phyloP scores from a whole-genome alignment of 805 yeast species.

The Komagataella kurtzmanii region DNA sequence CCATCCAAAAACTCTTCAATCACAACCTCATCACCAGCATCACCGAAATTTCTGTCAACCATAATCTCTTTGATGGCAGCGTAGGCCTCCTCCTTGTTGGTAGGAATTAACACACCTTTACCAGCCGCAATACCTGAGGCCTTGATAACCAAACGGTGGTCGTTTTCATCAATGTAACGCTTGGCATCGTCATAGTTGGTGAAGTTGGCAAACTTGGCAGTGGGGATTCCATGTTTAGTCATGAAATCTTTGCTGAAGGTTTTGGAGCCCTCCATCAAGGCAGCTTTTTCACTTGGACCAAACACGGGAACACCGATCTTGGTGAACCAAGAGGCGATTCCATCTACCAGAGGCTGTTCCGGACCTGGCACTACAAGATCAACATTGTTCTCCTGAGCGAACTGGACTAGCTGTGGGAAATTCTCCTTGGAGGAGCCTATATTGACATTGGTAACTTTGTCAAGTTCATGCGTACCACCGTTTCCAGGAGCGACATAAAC shows the following conservation, averaged over 20 bases:
- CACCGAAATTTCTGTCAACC: conserved; percentile 81
- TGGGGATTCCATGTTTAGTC: conserved; percentile 86
- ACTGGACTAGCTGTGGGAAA: conserved; percentile 55
- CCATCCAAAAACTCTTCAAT: conserved; percentile 95
- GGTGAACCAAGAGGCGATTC: conserved; percentile 60
- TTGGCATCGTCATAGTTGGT: conserved; percentile 64
- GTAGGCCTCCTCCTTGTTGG: conserved; percentile 69
- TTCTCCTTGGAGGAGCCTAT: conserved; percentile 55
- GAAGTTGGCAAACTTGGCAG: conserved; percentile 84
- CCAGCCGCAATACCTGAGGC: conserved; percentile 99
- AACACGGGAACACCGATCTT: conserved; percentile 88
- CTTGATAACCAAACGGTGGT: conserved; percentile 78
- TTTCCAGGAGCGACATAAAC: conserved; percentile 95
- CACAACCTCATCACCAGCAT: conserved; percentile 91
- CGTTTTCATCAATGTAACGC: conserved; percentile 47
- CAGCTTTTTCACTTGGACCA: conserved; percentile 91
- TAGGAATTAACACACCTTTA: conserved; percentile 93
- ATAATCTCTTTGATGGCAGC: conserved; percentile 77
- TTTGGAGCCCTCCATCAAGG: conserved; percentile 93
- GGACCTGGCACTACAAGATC: conserved; percentile 92
- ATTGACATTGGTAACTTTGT: conserved; percentile 56
- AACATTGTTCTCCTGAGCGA: conserved; percentile 56
- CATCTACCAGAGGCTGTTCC: conserved; percentile 97
- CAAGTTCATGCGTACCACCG: conserved; percentile 66
- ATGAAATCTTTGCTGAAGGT: conserved; percentile 88